Evolutionary conservation across 768 basidiomycete species (phyloP), one percentile per base, ranked within the genome.

Genomic region (Gloeopeniophorella convolvens): DNA sequence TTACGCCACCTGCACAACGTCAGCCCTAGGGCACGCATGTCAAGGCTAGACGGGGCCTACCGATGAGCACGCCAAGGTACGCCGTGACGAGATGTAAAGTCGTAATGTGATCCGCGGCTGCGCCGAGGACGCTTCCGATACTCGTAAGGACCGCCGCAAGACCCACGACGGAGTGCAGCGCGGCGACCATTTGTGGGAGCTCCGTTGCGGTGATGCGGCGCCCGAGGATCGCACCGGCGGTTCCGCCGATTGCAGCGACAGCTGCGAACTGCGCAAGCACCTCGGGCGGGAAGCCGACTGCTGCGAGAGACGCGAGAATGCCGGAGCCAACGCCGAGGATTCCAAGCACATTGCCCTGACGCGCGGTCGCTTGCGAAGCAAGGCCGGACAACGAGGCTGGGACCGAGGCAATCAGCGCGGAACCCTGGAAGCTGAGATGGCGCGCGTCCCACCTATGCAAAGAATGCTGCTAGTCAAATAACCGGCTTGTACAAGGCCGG

Each of bases 261-360:
- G 76, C 81, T 9, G 78, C 86, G 63, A 91, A 92, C 57, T 93
- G 90, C 6, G 71, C 78, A 36, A 93, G 72, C 23, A 85, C 77
- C 50, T 80, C 82, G 10, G 80, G 74, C 11, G 85, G 70, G 68
- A 92, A 92, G 3, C 90, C 90, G 44, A 90, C 89, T 15, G 90
- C 90, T 10, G 76, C 79, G 33, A 93, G 69, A 3, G 89, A 91
- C 0, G 90, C 75, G 11, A 92, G 69, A 51, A 92, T 82, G 54
- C 89, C 89, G 18, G 85, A 83, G 35, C 79, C 71, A 18, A 93
- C 91, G 52, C 90, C 90, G 4, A 93, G 75, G 55, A 93, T 81
- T 32, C 90, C 90, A n/a, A 93, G 77, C 16, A 78, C 75, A 65
- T 93, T 93, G n/a, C 90, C 90, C 63, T 88, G 84, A 27, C 90